phyloP scores from a whole-genome alignment of 208 protist genomes.

The Leishmania mexicana region DNA sequence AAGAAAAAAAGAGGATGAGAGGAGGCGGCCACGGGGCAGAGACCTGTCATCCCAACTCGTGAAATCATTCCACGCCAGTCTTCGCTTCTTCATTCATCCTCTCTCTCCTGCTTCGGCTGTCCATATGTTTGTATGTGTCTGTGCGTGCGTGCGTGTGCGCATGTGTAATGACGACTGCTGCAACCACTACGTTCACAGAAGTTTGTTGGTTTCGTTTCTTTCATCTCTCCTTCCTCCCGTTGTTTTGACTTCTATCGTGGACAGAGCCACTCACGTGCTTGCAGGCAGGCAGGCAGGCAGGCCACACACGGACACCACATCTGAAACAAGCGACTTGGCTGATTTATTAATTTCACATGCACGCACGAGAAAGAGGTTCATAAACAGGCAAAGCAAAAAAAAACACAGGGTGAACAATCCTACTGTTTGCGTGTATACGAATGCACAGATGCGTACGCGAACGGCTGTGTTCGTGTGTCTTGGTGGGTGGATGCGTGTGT shows the following conservation, averaged over 20 bases:
- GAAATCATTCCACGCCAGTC: neutral
- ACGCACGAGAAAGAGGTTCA: neutral
- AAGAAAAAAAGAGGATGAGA: neutral
- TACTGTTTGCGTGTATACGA: neutral
- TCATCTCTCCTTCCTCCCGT: neutral
- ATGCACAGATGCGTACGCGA: conserved; percentile 9
- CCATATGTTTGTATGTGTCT: neutral
- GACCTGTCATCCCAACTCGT: neutral
- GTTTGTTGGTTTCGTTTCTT: no score
- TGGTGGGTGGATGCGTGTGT: neutral
- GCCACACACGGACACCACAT: neutral
- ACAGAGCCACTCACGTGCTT: neutral
- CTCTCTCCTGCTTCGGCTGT: neutral
- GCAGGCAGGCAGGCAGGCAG: neutral
- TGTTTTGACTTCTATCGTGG: neutral
- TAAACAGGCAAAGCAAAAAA: neutral
- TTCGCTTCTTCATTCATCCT: neutral
- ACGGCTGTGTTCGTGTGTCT: neutral
- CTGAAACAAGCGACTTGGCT: neutral
- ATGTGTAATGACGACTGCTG: neutral
- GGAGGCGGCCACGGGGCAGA: neutral
- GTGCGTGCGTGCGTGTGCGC: neutral
- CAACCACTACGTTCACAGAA: neutral
- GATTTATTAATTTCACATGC: neutral
- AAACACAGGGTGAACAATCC: neutral